Base-by-base conservation (phyloP, 2,329 filamentous ascomycete species). In the Paecilomyces formosus region DNA sequence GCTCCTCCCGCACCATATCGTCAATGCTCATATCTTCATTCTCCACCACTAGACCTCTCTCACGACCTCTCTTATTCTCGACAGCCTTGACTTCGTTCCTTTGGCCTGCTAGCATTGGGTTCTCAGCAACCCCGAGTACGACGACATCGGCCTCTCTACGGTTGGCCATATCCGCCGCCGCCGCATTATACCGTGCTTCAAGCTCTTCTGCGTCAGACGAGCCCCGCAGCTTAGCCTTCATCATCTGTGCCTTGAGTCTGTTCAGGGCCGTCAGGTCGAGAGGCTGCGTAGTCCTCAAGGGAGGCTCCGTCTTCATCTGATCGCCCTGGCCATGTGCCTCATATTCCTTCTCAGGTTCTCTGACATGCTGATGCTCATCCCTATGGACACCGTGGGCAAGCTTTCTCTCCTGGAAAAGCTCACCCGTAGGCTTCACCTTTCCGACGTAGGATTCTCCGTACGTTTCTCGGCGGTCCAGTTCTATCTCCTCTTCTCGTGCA, bases 21-120 rank as follows among this genome's bases (percentile, higher is more conserved):
- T 96, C 92, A 60, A 99, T 89, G 30, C 81, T 88, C 92, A 99
- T 97, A 66, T 97, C 92, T 56, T 95, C 89, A 69, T 97, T 97
- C 63, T 94, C 91, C 65, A 90, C 85, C 5, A 99, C 89, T 7
- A 86, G 82, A 1, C 93, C 94, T 57, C 92, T 86, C 73, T 96
- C 92, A 5, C 85, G 83, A 2, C 92, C 93, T 54, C 92, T 85
- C 69, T 89, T 94, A 59, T 85, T 96, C 26, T 88, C 85, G 7
- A 97, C 80, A 0, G 85, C 78, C 65, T 87, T 92, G 58, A 93
- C 89, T 74, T 97, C 94, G 55, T 82, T 82, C 52, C 82, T 78
- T n/a, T 83, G 79, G 53, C 82, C 91, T 18, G 92, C 90, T 2
- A 99, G 81, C 82, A 96, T 88, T 6, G 92, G 88, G 70, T 89